Base-by-base conservation (phyloP, 208 protist species). In the Acanthamoeba divionensis region DNA sequence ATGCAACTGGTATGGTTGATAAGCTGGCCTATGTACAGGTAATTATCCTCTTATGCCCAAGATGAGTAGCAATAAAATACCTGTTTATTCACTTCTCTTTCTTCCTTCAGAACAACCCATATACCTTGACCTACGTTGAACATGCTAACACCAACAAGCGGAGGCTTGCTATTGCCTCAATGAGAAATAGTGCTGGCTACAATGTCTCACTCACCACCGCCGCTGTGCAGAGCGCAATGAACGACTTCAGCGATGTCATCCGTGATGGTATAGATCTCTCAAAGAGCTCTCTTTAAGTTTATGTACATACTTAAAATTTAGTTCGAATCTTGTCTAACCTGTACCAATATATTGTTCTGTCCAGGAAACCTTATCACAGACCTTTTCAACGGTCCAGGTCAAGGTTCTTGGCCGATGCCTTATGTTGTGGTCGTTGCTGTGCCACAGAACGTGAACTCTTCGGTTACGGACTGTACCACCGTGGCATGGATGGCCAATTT, bases 101-200 rank as follows among this genome's bases (percentile, higher is more conserved):
- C n/a, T n/a, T n/a, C 41, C 36, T 18, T 18, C 44, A 80, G 71
- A 80, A 80, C 71, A 80, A 12, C 24, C 31, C 13, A 21, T 38
- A 80, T 31, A 44, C 29, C 47, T 60, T 80, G 24, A 80, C 71
- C 44, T 80, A 80, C 21, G 71, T 38, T 21, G 71, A 80, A 13
- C 36, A 50, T 0, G 52, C 71, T 1, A 80, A 80, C 71, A 80
- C 71, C 9, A 60, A 80, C 45, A 80, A 80, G 71, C 71, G 71
- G n/a, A 54, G 29, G 71, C 21, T 80, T 2, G 47, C 71, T 26
- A 15, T 18, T 3, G n/a, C 41, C 15, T 60, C 52, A 44, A 52
- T 80, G 44, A 80, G 52, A 44, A 80, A 80, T 31, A 52, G 38
- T 29, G 71, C 71, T 26, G 71, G 71, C 45, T 41, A 55, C 71